Evolutionary conservation across 768 basidiomycete species (phyloP), one percentile per base, ranked within the genome.

Genomic region (Suillus subluteus): DNA sequence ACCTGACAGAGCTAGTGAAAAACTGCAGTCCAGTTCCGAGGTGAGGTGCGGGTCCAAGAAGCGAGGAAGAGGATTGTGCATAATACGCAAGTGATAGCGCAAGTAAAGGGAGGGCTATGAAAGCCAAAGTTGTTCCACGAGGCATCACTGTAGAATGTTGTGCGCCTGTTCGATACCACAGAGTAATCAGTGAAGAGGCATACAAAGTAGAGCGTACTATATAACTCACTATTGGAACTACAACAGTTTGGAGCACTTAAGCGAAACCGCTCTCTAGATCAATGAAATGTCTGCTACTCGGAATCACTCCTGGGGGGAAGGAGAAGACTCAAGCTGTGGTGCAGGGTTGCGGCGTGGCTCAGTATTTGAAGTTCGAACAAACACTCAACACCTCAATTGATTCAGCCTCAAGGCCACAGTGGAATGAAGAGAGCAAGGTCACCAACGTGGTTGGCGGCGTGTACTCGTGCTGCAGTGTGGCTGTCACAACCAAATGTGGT

Each of bases 31-130:
- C 73, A 43, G 68, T 68, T 18, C 74, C 73, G 3, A 78, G 77
- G 64, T 75, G 72, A 61, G 76, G 72, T 43, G 77, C 76, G 52
- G 76, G 77, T 8, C 74, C 76, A 0, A 78, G 72, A 32, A 72
- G 76, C 16, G 77, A 74, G 32, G 69, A 73, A 35, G 74, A 73
- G 58, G 76, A 77, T 54, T 77, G 76, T 9, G 69, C 70, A 52
- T 71, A 66, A 63, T 76, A 77, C 56, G 76, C 76, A 44, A n/a
- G 69, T 38, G 76, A 77, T 59, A 77, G 68, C 18, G 77, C 44
- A 15, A 77, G 65, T 59, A 78, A 61, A 30, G 76, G 70, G 55
- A 76, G 37, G 12, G 68, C 64, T 23, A 74, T 40, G 38, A 76
- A 68, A 59, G 68, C 56, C 44, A 65, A 50, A n/a, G 71, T 68